A percentile compares a stretch with the other conserved stretches of the same genome.
Conservation (phyloP, 177 flowering plant genomes). For the Vitis hybrid region DNA sequence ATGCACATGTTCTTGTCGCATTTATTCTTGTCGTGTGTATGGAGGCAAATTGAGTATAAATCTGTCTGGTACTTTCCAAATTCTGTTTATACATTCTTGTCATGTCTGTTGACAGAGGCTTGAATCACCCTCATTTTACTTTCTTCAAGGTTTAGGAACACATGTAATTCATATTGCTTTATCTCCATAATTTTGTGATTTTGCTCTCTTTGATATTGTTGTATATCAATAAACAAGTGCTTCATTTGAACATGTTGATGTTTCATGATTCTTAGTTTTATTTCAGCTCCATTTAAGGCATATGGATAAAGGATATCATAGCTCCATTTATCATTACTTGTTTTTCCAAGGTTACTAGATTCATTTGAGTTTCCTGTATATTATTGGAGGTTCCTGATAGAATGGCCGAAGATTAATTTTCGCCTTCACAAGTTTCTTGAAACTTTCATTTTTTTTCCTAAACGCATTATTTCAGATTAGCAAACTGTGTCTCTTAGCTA, state of each 20-base stretch:
- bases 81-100: neutral
- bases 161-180: neutral
- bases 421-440: neutral
- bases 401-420: neutral
- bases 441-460: too few species aligned
- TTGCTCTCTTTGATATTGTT: neutral
- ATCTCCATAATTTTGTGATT: neutral
- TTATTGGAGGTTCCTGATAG: neutral
- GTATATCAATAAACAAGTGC: neutral
- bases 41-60: too few species aligned
- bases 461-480: too few species aligned
- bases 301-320: neutral
- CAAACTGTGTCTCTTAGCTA: too few species aligned
- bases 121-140: neutral
- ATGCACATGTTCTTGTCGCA: neutral
- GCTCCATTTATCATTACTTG: neutral
- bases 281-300: constrained; percentile 5
- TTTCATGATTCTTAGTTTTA: neutral
- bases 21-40: neutral
- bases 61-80: too few species aligned
- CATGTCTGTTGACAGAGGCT: neutral
- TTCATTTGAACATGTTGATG: neutral
- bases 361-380: neutral
- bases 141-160: neutral
- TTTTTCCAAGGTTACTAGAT: neutral